A percentile compares a stretch with the other conserved stretches of the same genome.
phyloP scores from a whole-genome alignment of 768 basidiomycete species.

The Botryobasidium botryosum region DNA sequence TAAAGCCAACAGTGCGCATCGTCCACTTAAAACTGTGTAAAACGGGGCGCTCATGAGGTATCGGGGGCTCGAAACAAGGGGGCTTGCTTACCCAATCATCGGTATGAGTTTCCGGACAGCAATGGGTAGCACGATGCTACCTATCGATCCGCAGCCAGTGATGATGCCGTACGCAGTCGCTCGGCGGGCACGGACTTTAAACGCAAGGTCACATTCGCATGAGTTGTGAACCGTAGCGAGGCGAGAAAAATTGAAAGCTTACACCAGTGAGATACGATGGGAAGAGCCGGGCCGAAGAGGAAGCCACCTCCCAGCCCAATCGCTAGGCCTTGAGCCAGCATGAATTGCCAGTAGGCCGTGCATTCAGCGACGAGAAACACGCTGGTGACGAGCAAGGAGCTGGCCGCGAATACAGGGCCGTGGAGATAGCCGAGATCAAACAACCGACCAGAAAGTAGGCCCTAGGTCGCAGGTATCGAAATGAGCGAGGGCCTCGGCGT shows the following conservation, averaged over 20 bases:
- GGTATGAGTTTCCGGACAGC: conserved; percentile 13
- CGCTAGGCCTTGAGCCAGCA: conserved; percentile 55
- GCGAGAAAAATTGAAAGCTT: conserved; percentile 16
- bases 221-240: too few relatives aligned
- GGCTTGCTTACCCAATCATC: conserved; percentile 8
- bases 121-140: conserved; percentile 20
- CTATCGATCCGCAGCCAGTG: conserved; percentile 39
- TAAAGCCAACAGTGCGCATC: conserved; percentile 13
- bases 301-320: conserved; percentile 44
- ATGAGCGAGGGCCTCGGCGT: conserved; percentile 22
- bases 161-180: conserved; percentile 42
- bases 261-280: conserved; percentile 60
- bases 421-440: conserved; percentile 60
- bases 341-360: conserved; percentile 57
- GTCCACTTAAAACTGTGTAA: conserved; percentile 12
- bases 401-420: conserved; percentile 30
- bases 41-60: too few relatives aligned
- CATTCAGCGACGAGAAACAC: conserved; percentile 60
- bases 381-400: conserved; percentile 32
- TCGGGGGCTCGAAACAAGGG: neutral
- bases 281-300: conserved; percentile 43
- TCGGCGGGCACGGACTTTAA: conserved; percentile 22
- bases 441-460: conserved; percentile 41
- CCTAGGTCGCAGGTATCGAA: conserved; percentile 33
- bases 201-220: neutral